Conservation (phyloP, 1,284 basidiomycete genomes). For the Bondarzewia mesenterica region DNA sequence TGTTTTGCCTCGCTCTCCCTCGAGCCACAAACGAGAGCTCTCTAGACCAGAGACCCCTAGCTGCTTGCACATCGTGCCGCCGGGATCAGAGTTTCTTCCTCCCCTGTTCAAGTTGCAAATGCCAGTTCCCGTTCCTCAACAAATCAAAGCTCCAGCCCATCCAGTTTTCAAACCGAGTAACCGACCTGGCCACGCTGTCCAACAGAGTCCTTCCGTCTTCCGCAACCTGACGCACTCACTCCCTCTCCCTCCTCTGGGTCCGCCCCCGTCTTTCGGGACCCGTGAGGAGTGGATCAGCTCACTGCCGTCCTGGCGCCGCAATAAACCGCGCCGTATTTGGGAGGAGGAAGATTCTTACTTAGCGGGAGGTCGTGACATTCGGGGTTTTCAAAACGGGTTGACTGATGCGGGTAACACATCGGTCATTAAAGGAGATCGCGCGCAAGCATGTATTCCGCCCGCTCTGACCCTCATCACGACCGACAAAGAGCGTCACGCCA, state of each 20-base stretch:
- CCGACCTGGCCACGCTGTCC: conserved; percentile 32
- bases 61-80: conserved; percentile 26
- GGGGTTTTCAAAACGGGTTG: conserved; percentile 70
- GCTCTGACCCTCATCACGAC: conserved; percentile 26
- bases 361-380: conserved; percentile 15
- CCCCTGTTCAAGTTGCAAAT: conserved; percentile 43
- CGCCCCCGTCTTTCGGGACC: conserved; percentile 52
- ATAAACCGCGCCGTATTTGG: conserved; percentile 57
- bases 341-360: conserved; percentile 37
- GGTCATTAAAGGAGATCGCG: conserved; percentile 76
- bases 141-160: conserved; percentile 48
- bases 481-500: conserved; percentile 2
- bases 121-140: conserved; percentile 72
- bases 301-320: conserved; percentile 59
- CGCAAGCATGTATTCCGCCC: conserved; percentile 79
- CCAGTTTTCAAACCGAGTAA: conserved; percentile 49
- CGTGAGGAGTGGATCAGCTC: conserved; percentile 68
- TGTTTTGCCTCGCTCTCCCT: conserved; percentile 18
- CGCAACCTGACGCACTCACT: conserved; percentile 47
- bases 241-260: conserved; percentile 48
- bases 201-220: conserved; percentile 33
- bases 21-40: conserved; percentile 6
- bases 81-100: conserved; percentile 30
- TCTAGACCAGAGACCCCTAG: conserved; percentile 5
- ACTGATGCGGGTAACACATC: conserved; percentile 50